A percentile compares a stretch with the other conserved stretches of the same genome.
phyloP scores from a whole-genome alignment of 2,329 filamentous ascomycete species.

The Aspergillus fischeri region DNA sequence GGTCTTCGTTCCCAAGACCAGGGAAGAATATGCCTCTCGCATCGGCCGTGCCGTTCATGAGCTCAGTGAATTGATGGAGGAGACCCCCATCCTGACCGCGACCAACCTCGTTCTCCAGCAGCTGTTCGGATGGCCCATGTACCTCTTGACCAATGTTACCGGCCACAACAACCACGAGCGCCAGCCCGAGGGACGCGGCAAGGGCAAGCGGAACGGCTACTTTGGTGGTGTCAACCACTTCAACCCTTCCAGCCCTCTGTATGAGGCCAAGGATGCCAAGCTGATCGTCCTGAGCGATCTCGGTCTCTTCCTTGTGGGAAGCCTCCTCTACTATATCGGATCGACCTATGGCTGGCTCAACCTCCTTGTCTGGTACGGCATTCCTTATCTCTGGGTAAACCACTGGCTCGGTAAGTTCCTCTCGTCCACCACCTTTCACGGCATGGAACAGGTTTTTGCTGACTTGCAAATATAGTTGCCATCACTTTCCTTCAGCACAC shows the following conservation, averaged over 20 bases:
- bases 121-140: slow-evolving; percentile 87
- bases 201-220: slow-evolving; percentile 83
- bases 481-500: slow-evolving; percentile 98
- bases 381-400: slow-evolving; percentile 97
- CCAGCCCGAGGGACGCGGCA: slow-evolving; percentile 88
- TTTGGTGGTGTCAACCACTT: slow-evolving; percentile 91
- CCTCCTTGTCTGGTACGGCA: slow-evolving; percentile 88
- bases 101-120: slow-evolving; percentile 75
- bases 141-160: slow-evolving; percentile 86
- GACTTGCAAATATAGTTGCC: slow-evolving; percentile 62
- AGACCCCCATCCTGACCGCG: slow-evolving; percentile 82
- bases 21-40: slow-evolving; percentile 72
- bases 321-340: slow-evolving; percentile 64
- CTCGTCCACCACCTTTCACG: not conserved
- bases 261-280: slow-evolving; percentile 85
- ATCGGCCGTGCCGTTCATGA: slow-evolving; percentile 74
- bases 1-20: slow-evolving; percentile 95
- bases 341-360: slow-evolving; percentile 79
- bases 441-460: slow-evolving; percentile 7
- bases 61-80: slow-evolving; percentile 83
- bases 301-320: slow-evolving; percentile 63
- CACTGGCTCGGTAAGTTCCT: slow-evolving; percentile 86
- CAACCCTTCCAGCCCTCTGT: slow-evolving; percentile 79
- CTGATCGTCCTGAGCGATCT: slow-evolving; percentile 83
- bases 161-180: slow-evolving; percentile 92